Base-by-base conservation (phyloP, 352 stramenopile genomes). In the Phytophthora lateralis region DNA sequence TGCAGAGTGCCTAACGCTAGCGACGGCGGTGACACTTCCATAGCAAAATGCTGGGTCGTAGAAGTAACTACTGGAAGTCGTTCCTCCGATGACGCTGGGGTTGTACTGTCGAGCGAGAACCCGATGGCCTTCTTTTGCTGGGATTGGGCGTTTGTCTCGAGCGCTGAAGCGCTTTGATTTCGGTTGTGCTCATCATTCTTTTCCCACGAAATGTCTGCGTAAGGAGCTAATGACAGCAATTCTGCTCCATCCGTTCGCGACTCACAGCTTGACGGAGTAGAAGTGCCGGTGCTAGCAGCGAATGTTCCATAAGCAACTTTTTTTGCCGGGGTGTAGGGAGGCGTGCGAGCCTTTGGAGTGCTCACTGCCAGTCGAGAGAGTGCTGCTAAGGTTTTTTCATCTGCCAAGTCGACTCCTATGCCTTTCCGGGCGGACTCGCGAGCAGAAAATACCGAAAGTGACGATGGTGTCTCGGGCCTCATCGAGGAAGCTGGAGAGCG, bases 1-100 rank as follows among this genome's bases (percentile, higher is more conserved):
- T 60, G 53, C 2, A 91, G 50, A 2, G 65, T 66, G 9, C 66
- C 73, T 14, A 91, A 53, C 2, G 47, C 46, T 35, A 90, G 72
- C 6, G 54, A 63, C 1, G 75, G 66, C 27, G 82, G 78, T 29
- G 78, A 79, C 6, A 91, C 62, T 48, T 90, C 78, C 66, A 89
- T 85, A 5, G 76, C 80, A 42, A 86, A 85, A 5, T 76, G 63
- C 20, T 77, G 54, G 15, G 39, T 26, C 17, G 21, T 48, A 1
- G 54, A 37, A 8, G 26, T 35, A 9, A 69, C 43, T n/a, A 24
- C 24, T 53, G 60, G 54, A 44, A 71, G 54, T 30, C 26, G 69
- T 10, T 71, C 58, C 0, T 66, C 83, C 14, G 76, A 58, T 11
- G 67, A 76, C 38, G 17, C 20, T n/a, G 50, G 12, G 2, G 27